These are phyloP conservation scores for Paramecium sonneborni DNA, from an alignment of 73 alveolate species.

Conservation along the genomic window DNA sequence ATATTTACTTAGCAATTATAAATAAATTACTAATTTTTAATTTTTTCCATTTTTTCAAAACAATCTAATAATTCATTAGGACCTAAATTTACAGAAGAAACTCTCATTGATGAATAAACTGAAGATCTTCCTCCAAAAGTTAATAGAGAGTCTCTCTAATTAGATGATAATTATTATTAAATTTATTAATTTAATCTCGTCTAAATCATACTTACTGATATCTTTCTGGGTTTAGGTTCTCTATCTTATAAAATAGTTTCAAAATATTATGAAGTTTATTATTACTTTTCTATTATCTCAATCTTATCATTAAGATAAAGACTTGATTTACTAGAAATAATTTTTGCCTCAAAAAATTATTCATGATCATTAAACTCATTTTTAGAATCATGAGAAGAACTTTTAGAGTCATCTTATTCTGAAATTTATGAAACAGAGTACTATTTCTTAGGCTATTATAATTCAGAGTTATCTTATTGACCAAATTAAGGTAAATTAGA, in stretches of 20 bases:
- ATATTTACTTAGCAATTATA: not conserved
- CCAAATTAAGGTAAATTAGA: not conserved
- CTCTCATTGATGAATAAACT: constrained; percentile 14
- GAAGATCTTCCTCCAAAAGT: constrained; percentile 41
- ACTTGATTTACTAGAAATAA: constrained; percentile 10
- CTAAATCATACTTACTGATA: not conserved
- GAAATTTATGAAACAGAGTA: not conserved
- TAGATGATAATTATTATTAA: not conserved
- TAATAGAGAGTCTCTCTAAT: not conserved
- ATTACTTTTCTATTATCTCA: not conserved
- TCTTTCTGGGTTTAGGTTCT: not conserved
- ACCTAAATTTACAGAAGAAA: not conserved
- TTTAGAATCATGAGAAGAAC: not conserved
- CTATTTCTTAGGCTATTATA: not conserved
- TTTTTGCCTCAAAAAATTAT: not conserved
- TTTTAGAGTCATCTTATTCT: not conserved
- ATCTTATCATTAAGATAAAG: not conserved
- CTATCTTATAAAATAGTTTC: not conserved
- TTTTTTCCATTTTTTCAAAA: constrained; percentile 29
- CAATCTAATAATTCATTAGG: constrained; percentile 40
- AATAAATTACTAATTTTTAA: not conserved
- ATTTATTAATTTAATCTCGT: not conserved
- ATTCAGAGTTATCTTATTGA: not conserved
- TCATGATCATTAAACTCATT: not conserved
- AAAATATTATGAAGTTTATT: not conserved